Percentiles rank a stretch among this genome's conserved stretches.
phyloP scores from a whole-genome alignment of 208 protist species.

The Ichthyophonus hoferi region DNA sequence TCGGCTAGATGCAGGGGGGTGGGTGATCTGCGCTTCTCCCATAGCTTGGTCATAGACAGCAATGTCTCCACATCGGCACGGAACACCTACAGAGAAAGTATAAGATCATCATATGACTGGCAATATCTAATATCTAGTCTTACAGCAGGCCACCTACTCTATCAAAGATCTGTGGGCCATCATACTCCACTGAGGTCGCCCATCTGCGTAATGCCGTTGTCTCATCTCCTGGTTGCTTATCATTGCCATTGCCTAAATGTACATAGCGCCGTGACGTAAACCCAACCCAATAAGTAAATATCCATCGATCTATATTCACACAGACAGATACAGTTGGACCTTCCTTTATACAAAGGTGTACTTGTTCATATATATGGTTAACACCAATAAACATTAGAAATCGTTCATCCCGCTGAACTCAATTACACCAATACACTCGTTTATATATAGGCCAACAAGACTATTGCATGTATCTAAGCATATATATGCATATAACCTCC shows the following conservation, averaged over 20 bases:
- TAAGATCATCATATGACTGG: too few relatives aligned
- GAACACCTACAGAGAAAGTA: background rate
- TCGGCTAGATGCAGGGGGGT: background rate
- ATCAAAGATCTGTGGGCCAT: background rate
- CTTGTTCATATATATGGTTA: too few relatives aligned
- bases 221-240: too few relatives aligned
- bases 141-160: background rate
- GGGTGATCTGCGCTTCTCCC: slow-evolving; percentile 41
- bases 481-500: background rate
- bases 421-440: background rate
- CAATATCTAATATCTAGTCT: too few relatives aligned
- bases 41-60: slow-evolving; percentile 42
- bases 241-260: too few relatives aligned
- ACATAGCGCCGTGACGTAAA: too few relatives aligned
- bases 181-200: background rate
- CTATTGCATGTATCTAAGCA: background rate
- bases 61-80: slow-evolving; percentile 2
- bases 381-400: too few relatives aligned
- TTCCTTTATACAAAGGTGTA: too few relatives aligned
- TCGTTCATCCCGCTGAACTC: too few relatives aligned
- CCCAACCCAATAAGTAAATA: too few relatives aligned
- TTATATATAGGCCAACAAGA: background rate
- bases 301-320: too few relatives aligned
- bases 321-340: too few relatives aligned
- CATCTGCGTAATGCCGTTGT: background rate